Percentiles rank a stretch among this genome's conserved stretches.
Conservation (phyloP, 345 rosid species). For the Eucalyptus curtisii region DNA sequence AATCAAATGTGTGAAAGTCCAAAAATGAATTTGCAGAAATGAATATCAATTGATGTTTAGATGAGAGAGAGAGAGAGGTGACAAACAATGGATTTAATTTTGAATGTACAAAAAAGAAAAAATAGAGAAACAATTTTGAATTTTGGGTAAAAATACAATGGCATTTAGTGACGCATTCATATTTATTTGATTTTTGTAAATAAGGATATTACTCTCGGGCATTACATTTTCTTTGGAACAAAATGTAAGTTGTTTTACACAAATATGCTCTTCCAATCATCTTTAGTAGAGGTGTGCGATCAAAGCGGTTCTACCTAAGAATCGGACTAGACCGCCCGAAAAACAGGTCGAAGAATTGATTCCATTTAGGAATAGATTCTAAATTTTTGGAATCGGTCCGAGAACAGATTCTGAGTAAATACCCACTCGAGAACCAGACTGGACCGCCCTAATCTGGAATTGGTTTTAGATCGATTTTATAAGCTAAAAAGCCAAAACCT, state of each 20-base stretch:
- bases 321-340: accelerated
- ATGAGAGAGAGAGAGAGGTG: not conserved
- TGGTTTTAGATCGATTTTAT: too few species aligned
- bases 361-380: too few species aligned
- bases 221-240: not conserved
- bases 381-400: accelerated
- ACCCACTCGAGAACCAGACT: too few species aligned
- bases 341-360: accelerated
- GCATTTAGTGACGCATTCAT: not conserved
- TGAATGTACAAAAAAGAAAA: not conserved
- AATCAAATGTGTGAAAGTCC: not conserved
- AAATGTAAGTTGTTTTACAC: not conserved
- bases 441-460: too few species aligned
- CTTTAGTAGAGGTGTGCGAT: not conserved
- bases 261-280: not conserved
- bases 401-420: too few species aligned
- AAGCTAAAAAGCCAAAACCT: too few species aligned
- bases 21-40: not conserved
- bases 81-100: too few species aligned
- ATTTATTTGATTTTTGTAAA: not conserved
- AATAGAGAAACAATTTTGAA: not conserved
- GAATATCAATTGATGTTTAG: not conserved
- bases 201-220: not conserved
- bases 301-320: too few species aligned
- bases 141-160: not conserved